These are phyloP conservation scores for Coemansia sp. DNA, from an alignment of 192 early-diverging fungal genomes.

Conservation along the genomic window DNA sequence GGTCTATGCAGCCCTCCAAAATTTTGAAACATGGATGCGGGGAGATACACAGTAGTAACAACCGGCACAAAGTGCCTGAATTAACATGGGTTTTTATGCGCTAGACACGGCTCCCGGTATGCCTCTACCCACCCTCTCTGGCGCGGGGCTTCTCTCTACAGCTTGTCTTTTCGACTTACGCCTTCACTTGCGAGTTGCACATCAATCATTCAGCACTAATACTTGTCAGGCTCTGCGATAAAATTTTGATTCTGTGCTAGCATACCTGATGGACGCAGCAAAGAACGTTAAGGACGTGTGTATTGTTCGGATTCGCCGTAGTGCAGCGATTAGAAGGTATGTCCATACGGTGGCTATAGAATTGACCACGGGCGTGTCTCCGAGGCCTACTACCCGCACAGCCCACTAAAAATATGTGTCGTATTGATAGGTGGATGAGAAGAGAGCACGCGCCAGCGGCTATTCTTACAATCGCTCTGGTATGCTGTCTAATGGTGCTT, in stretches of 20 bases:
- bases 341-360: neutral
- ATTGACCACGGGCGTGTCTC: neutral
- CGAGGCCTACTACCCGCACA: neutral
- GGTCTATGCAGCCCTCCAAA: neutral
- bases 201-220: neutral
- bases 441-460: constrained; percentile 10
- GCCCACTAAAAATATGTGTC: neutral
- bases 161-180: neutral
- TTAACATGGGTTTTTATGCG: neutral
- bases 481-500: constrained; percentile 10
- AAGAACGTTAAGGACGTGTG: constrained; percentile 9
- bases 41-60: neutral
- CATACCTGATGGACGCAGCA: constrained; percentile 12
- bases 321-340: constrained; percentile 20
- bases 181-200: neutral
- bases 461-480: constrained; percentile 1
- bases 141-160: neutral
- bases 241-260: neutral
- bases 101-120: too few species aligned
- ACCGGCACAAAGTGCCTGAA: neutral
- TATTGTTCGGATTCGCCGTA: constrained; percentile 7
- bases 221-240: too few species aligned
- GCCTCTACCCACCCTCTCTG: too few species aligned
- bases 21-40: neutral
- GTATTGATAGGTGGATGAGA: constrained; percentile 7